A percentile compares a stretch with the other conserved stretches of the same genome.
phyloP scores from a whole-genome alignment of 495 filamentous ascomycete species.

The Aspergillus incahuasiensis region DNA sequence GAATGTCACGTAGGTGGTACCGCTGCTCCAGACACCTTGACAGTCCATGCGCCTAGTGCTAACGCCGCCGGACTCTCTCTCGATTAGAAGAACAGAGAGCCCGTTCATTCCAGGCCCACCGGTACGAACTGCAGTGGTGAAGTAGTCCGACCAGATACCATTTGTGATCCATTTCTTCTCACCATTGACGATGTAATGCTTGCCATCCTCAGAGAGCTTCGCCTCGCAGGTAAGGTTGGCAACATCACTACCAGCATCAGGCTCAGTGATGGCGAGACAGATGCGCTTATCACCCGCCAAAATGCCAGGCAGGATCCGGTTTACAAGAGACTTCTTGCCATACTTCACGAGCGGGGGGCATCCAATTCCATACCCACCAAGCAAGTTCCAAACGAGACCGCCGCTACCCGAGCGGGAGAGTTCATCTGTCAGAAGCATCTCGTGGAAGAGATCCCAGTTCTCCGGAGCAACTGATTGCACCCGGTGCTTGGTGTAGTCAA shows the following conservation, averaged over 20 bases:
- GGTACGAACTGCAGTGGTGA: constrained; percentile 93
- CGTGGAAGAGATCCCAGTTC: constrained; percentile 97
- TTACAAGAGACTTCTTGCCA: constrained; percentile 83
- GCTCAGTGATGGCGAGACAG: constrained; percentile 81
- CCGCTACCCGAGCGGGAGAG: constrained; percentile 82
- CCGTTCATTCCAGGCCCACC: constrained; percentile 85
- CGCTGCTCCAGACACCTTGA: constrained; percentile 92
- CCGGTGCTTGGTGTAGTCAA: constrained; percentile 61
- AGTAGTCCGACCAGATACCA: constrained; percentile 94
- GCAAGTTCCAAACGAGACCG: constrained; percentile 96
- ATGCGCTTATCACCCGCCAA: constrained; percentile 92
- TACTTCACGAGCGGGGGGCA: constrained; percentile 88
- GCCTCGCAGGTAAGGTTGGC: constrained; percentile 94
- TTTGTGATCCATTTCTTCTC: constrained; percentile 99
- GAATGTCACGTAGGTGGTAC: constrained; percentile 95
- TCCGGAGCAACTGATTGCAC: constrained; percentile 76
- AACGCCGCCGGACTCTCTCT: constrained; percentile 74
- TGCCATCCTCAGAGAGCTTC: constrained; percentile 87
- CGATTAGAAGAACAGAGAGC: constrained; percentile 82
- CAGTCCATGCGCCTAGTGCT: constrained; percentile 95
- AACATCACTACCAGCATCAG: constrained; percentile 81
- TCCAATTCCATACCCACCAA: constrained; percentile 93
- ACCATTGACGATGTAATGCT: constrained; percentile 98
- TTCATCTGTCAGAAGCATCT: constrained; percentile 92
- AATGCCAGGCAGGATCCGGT: constrained; percentile 78